Conservation (phyloP, 2,329 filamentous ascomycete species). For the Aspergillus clavatus region DNA sequence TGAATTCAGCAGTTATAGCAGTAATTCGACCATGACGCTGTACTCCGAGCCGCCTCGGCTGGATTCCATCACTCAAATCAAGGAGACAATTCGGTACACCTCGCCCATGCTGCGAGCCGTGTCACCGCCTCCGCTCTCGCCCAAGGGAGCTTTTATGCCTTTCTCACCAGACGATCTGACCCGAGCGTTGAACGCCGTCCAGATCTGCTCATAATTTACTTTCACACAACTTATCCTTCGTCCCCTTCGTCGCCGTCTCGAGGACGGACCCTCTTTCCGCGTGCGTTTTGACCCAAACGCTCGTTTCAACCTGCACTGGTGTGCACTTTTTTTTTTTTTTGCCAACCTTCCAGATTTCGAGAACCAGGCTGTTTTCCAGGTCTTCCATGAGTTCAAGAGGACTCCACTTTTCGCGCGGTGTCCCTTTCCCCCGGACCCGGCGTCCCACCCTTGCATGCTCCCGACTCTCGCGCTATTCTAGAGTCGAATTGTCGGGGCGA, state of each 20-base stretch:
- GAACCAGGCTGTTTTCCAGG: slow-evolving; percentile 2
- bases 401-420: not conserved
- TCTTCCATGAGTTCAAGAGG: slow-evolving; percentile 1
- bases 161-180: slow-evolving; percentile 35
- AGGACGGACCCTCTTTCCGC: not conserved
- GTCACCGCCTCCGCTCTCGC: slow-evolving; percentile 20
- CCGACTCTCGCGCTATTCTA: not conserved
- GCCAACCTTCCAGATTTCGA: slow-evolving; percentile 1
- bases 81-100: slow-evolving; percentile 30
- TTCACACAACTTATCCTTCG: not conserved
- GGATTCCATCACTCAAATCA: slow-evolving; percentile 27
- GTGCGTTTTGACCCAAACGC: not conserved
- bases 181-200: slow-evolving; percentile 35
- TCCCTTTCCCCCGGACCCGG: not conserved
- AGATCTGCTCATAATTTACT: slow-evolving; percentile 24
- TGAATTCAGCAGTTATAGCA: slow-evolving; percentile 31
- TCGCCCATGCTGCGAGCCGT: slow-evolving; percentile 28
- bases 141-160: slow-evolving; percentile 25
- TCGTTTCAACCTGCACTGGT: slow-evolving; percentile 9
- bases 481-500: slow-evolving; percentile 2
- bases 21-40: slow-evolving; percentile 33
- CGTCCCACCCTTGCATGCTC: not conserved
- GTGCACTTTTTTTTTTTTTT: slow-evolving; percentile 3
- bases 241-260: not conserved
- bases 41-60: slow-evolving; percentile 24